phyloP scores from a whole-genome alignment of 192 early-diverging fungal genomes.

The Physocladia obscura region DNA sequence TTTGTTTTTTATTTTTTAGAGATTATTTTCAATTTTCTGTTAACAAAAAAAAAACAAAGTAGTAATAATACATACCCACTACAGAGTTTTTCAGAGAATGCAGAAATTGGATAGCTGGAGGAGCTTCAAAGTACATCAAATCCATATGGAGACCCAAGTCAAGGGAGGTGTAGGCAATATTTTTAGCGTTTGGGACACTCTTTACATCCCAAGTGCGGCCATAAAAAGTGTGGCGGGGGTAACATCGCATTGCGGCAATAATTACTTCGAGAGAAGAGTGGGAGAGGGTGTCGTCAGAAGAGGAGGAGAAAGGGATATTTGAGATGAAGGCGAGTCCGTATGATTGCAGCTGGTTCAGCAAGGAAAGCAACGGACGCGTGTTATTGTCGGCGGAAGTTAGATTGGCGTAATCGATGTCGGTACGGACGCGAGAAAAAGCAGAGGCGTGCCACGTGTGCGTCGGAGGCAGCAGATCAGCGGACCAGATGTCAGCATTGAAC shows the following conservation, averaged over 20 bases:
- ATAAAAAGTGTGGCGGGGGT: slow-evolving; percentile 72
- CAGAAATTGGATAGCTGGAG: slow-evolving; percentile 78
- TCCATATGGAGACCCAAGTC: slow-evolving; percentile 86
- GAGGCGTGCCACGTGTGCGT: slow-evolving; percentile 32
- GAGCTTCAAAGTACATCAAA: slow-evolving; percentile 76
- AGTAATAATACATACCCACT: slow-evolving; percentile 31
- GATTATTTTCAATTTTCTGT: background rate
- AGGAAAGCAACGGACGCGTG: slow-evolving; percentile 51
- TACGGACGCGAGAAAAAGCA: slow-evolving; percentile 6
- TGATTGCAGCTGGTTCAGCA: slow-evolving; percentile 58
- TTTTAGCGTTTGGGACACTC: slow-evolving; percentile 69
- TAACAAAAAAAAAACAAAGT: background rate
- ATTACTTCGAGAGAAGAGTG: slow-evolving; percentile 51
- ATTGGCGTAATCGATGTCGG: slow-evolving; percentile 7
- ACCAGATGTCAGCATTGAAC: too few relatives aligned
- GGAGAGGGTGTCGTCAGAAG: slow-evolving; percentile 21
- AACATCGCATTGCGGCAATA: slow-evolving; percentile 64
- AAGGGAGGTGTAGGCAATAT: slow-evolving; percentile 82
- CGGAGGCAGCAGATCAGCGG: too few relatives aligned
- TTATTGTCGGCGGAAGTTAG: slow-evolving; percentile 53
- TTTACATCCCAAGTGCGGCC: slow-evolving; percentile 77
- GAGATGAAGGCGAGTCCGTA: slow-evolving; percentile 71
- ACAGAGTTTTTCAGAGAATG: slow-evolving; percentile 78
- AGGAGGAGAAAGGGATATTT: slow-evolving; percentile 60
- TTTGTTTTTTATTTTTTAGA: background rate